Conservation (phyloP, 495 filamentous ascomycete species). For the Niebla homalea region DNA sequence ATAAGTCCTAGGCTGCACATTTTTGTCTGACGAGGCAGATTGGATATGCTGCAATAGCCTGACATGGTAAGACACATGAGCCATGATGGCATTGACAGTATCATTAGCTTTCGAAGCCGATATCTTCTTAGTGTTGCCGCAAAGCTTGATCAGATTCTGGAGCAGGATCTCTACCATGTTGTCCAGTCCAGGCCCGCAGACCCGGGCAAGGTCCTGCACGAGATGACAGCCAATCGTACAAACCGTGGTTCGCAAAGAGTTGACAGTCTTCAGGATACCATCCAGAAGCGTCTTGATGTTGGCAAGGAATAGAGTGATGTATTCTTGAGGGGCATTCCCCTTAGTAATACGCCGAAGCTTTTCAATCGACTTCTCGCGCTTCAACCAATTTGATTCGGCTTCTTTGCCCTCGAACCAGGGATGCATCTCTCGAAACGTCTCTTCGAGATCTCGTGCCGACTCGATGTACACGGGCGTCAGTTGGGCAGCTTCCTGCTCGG, state of each 20-base stretch:
- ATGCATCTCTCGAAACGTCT: constrained; percentile 67
- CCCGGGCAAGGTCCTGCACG: constrained; percentile 71
- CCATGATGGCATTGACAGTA: constrained; percentile 62
- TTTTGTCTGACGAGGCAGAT: constrained; percentile 77
- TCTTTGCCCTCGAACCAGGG: constrained; percentile 78
- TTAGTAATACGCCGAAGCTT: constrained; percentile 64
- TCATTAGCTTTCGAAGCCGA: constrained; percentile 63
- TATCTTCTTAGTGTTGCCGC: constrained; percentile 80
- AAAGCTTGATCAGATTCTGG: constrained; percentile 80
- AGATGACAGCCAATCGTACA: constrained; percentile 73
- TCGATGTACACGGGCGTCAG: constrained; percentile 72
- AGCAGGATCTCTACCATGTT: constrained; percentile 82
- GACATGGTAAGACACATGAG: constrained; percentile 59
- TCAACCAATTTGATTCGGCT: constrained; percentile 79
- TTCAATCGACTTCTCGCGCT: constrained; percentile 63
- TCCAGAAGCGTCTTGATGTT: constrained; percentile 66
- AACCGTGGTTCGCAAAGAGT: constrained; percentile 77
- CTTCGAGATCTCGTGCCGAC: constrained; percentile 70
- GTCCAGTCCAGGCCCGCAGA: constrained; percentile 66
- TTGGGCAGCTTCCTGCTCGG: constrained; percentile 41
- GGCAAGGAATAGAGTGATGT: constrained; percentile 49
- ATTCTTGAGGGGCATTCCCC: constrained; percentile 76
- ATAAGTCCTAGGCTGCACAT: constrained; percentile 67
- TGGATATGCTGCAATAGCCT: constrained; percentile 75
- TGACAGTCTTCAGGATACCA: constrained; percentile 77